Evolutionary conservation across 768 basidiomycete genomes (phyloP).

Genomic region (Phaffia tasmanica): DNA sequence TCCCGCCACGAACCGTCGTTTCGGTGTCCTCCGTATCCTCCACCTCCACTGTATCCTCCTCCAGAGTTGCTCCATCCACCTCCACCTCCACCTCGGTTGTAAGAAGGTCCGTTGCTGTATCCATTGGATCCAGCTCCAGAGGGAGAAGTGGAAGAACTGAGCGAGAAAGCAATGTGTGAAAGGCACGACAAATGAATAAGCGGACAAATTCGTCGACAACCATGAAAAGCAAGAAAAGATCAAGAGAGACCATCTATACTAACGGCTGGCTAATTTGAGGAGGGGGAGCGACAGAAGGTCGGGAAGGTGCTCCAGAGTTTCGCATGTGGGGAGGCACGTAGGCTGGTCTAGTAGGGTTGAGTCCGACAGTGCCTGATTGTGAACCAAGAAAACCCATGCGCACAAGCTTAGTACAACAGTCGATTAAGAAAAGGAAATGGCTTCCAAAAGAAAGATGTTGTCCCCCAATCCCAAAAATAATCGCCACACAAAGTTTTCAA

Average conservation of each 20-base stretch:
- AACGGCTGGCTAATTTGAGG: slow-evolving; percentile 27
- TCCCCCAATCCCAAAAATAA: background rate
- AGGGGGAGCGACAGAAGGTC: slow-evolving; percentile 28
- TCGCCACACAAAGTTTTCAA: too few relatives aligned
- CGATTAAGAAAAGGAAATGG: background rate
- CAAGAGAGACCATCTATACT: background rate
- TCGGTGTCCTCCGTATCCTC: slow-evolving; percentile 23
- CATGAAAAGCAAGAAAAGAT: background rate
- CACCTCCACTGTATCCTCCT: slow-evolving; percentile 32
- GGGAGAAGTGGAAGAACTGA: background rate
- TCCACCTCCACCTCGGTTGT: slow-evolving; percentile 21
- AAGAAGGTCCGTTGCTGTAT: background rate
- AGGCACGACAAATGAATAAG: background rate
- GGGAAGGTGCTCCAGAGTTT: slow-evolving; percentile 27
- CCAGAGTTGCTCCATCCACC: slow-evolving; percentile 24
- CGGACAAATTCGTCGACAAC: background rate
- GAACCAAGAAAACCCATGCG: background rate
- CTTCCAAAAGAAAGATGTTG: background rate
- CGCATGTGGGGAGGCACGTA: slow-evolving; percentile 40
- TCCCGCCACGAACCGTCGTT: slow-evolving; percentile 62
- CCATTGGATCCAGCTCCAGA: slow-evolving; percentile 1
- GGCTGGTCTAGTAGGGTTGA: slow-evolving; percentile 39
- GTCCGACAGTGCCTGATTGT: slow-evolving; percentile 28
- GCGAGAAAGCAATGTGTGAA: background rate
- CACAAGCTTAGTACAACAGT: too few relatives aligned